Base-by-base conservation (phyloP, 805 yeast species). In the Metschnikowia picachoensis region DNA sequence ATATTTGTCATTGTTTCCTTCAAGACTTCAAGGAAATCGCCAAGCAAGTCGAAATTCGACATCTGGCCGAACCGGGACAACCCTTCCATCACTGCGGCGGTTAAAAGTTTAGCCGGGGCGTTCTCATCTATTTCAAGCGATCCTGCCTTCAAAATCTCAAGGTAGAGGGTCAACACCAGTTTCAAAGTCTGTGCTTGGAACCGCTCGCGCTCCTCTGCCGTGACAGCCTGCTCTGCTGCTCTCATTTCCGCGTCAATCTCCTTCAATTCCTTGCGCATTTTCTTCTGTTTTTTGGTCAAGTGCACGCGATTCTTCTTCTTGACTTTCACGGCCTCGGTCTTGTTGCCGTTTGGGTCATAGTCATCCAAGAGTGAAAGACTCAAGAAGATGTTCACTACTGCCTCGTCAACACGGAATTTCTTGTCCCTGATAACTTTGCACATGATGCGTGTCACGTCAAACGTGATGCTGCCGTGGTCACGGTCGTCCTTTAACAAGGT, bases 21-120 rank as follows among this genome's bases (percentile, higher is more conserved):
- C 64, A 94, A 74, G 8, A 91, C 96, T 61, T 85, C 95, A 42
- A 94, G 72, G 66, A 94, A 82, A 62, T 94, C 99, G 25, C 98
- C 98, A 55, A 94, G 76, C 37, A 94, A 72, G 54, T 94, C 98
- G 47, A 92, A 81, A 61, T 94, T 94, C 20, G 95, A 90, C 82
- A 91, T 83, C 58, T 85, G 94, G 2, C 98, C 96, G 61, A 84
- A 90, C 60, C 81, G 80, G 1, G 97, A 87, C 46, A 94, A 68
- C 3, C 98, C 98, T 68, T 94, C 98, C 44, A 94, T 72, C 0
- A 92, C 95, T 0, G 92, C 76, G 8, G 95, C 96, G 73, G 89
- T 82, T 43, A 94, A 70, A 12, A 48, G 47, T 28, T 53, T 54
- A 15, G 78, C 76, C 33, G 80, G 77, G 15, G 82, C 78, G 37